Percentiles rank a stretch among this genome's conserved stretches.
phyloP scores from a whole-genome alignment of 2,329 filamentous ascomycete genomes.

The Pseudocercospora crystallina region DNA sequence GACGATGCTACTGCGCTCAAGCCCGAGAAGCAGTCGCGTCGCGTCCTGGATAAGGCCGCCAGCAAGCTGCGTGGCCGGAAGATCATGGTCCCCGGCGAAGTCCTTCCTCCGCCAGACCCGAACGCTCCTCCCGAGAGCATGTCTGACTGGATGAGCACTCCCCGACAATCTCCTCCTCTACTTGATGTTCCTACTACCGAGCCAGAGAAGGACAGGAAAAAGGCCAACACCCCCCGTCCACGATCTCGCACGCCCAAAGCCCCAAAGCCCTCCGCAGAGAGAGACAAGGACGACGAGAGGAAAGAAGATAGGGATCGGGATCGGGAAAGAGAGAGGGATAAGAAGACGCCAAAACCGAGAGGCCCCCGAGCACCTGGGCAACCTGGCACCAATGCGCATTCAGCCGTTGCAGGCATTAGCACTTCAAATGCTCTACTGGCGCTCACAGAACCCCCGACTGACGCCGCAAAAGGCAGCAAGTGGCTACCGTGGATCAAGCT shows the following conservation, averaged over 20 bases:
- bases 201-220: constrained; percentile 20
- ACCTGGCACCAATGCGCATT: constrained; percentile 55
- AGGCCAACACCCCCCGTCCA: constrained; percentile 26
- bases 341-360: constrained; percentile 45
- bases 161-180: constrained; percentile 35
- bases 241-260: constrained; percentile 39
- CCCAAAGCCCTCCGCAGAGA: constrained; percentile 37
- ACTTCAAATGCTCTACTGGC: constrained; percentile 62
- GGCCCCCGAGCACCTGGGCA: constrained; percentile 44
- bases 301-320: constrained; percentile 25
- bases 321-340: constrained; percentile 36
- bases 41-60: constrained; percentile 33
- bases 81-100: constrained; percentile 45
- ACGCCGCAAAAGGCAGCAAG: constrained; percentile 60
- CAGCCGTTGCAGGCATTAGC: constrained; percentile 56
- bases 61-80: constrained; percentile 37
- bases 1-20: constrained; percentile 23
- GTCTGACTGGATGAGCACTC: constrained; percentile 40
- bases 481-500: constrained; percentile 64
- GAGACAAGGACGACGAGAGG: constrained; percentile 25
- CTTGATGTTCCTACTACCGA: constrained; percentile 29
- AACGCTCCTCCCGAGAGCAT: constrained; percentile 38
- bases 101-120: constrained; percentile 45
- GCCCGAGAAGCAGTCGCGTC: constrained; percentile 27
- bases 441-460: constrained; percentile 59